Evolutionary conservation across 305 asterid genomes (phyloP), one percentile per base, ranked within the genome.

Genomic region (Nicotiana rustica): DNA sequence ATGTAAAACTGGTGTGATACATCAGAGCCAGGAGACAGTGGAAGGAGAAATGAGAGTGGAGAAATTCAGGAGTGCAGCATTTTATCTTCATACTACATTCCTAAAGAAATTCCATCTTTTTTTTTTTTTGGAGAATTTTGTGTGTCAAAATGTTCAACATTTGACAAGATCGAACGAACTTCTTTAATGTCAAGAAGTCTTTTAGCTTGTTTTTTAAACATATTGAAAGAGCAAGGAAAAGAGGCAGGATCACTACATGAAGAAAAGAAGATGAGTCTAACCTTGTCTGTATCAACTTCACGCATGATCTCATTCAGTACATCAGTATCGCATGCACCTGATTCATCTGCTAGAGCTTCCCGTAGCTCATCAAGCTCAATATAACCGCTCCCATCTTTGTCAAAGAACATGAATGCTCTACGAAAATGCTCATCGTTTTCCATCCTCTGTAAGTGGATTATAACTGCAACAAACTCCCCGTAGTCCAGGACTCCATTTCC

Each of bases 391-490:
- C 95, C 98, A 61, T 94, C 94, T 87, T 88, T 92, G 91, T 96
- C 99, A 81, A 96, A 94, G 87, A 94, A 94, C 93, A 88, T 92
- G 81, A 96, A 93, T 57, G 99, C 99, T 86, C 93, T 90, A 76
- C 93, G 97, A 79, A 96, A 85, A 83, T 96, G 98, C 87, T 94
- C 98, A 33, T 93, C 98, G 38, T 94, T 96, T 87, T 96, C 98
- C 90, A 94, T 91, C 89, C 93, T 91, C 88, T 96, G 99, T 25
- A 96, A 87, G 94, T 96, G 99, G 85, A 96, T 96, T 67, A 98
- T 96, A 65, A 96, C 99, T 47, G 99, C 98, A 59, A 96, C 99
- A 82, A 96, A 96, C 91, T 96, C 99, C 29, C 99, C 97, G 66
- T 96, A 96, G 90, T 94, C 98, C 93, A 96, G 84, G 52, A 93